These are phyloP conservation scores for Emergomyces orientalis DNA, from an alignment of 2,329 filamentous ascomycete species.

Conservation along the genomic window DNA sequence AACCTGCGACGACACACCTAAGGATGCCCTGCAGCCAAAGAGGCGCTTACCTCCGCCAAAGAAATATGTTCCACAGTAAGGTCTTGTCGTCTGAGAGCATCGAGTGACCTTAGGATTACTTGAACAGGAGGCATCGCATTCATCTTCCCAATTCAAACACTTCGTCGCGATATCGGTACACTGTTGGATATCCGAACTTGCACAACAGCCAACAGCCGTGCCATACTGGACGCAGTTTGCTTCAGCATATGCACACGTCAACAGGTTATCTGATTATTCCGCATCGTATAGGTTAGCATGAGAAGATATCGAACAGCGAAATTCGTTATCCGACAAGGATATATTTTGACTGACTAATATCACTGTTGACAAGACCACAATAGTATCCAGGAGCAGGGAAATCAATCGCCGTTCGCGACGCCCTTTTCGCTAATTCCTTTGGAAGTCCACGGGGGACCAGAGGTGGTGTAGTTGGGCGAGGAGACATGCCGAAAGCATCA, in stretches of 20 bases:
- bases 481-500: slow-evolving; percentile 14
- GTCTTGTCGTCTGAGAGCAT: slow-evolving; percentile 12
- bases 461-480: slow-evolving; percentile 14
- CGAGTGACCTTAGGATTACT: slow-evolving; percentile 9
- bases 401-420: slow-evolving; percentile 7
- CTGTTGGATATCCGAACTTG: slow-evolving; percentile 12
- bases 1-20: slow-evolving; percentile 11
- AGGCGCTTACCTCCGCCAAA: slow-evolving; percentile 13
- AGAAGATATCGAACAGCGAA: slow-evolving; percentile 1
- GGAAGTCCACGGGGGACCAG: slow-evolving; percentile 12
- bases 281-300: slow-evolving; percentile 11
- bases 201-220: slow-evolving; percentile 16
- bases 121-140: slow-evolving; percentile 12
- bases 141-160: slow-evolving; percentile 12
- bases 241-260: slow-evolving; percentile 15
- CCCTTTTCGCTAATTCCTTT: slow-evolving; percentile 10
- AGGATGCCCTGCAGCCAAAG: slow-evolving; percentile 13
- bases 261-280: slow-evolving; percentile 11
- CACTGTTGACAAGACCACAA: slow-evolving; percentile 16
- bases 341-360: slow-evolving; percentile 13
- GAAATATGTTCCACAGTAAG: slow-evolving; percentile 17
- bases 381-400: slow-evolving; percentile 16
- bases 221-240: slow-evolving; percentile 15
- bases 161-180: slow-evolving; percentile 15
- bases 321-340: not conserved